Percentiles rank a stretch among this genome's conserved stretches.
Evolutionary conservation across 2,329 filamentous ascomycete species (phyloP).

Genomic region (Graphiopsis chlorocephala): DNA sequence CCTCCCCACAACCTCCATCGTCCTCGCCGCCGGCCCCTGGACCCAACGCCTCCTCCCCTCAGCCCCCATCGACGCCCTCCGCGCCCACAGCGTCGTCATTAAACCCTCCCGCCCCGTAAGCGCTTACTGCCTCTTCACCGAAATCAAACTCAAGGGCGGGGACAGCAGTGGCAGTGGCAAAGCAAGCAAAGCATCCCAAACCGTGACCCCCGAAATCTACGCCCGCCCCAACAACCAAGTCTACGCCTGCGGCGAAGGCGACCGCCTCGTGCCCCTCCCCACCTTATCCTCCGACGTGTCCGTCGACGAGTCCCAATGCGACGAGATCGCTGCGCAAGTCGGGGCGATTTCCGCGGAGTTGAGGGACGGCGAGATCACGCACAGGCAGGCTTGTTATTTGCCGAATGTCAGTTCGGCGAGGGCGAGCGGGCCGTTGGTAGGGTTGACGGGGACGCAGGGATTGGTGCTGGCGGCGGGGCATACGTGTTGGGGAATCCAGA

Average conservation of each 20-base stretch:
- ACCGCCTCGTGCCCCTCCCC: conserved; percentile 71
- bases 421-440: conserved; percentile 69
- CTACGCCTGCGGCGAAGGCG: conserved; percentile 91
- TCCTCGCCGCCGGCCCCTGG: conserved; percentile 64
- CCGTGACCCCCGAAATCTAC: conserved; percentile 88
- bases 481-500: conserved; percentile 98
- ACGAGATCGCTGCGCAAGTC: conserved; percentile 82
- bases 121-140: conserved; percentile 80
- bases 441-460: conserved; percentile 68
- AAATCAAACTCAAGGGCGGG: conserved; percentile 66
- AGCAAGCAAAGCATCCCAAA: conserved; percentile 47
- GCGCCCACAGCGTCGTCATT: conserved; percentile 63
- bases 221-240: conserved; percentile 83
- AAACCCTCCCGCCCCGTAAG: conserved; percentile 59
- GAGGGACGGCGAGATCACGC: conserved; percentile 56
- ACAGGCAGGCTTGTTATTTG: conserved; percentile 88
- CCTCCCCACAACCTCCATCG: conserved; percentile 55
- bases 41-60: conserved; percentile 52
- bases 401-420: conserved; percentile 61
- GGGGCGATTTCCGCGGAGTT: conserved; percentile 53
- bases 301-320: conserved; percentile 72
- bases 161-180: conserved; percentile 38
- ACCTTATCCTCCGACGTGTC: conserved; percentile 71
- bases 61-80: conserved; percentile 58
- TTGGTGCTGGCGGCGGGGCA: conserved; percentile 83